Percentiles rank a stretch among this genome's conserved stretches.
Conservation (phyloP, 805 yeast genomes). For the Saccharomycopsis sp. region DNA sequence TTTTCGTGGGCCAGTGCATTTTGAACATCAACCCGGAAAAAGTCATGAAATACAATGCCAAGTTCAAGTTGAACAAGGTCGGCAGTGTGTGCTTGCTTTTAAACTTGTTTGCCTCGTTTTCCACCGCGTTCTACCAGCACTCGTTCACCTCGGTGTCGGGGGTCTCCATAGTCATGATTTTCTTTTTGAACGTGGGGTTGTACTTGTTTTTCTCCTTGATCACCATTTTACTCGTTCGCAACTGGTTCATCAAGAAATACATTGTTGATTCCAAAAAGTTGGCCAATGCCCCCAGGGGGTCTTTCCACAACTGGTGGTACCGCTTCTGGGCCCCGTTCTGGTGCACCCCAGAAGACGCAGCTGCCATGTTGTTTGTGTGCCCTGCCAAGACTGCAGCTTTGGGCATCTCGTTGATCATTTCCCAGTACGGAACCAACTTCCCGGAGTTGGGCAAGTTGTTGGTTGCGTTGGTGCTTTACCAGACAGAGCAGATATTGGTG, state of each 20-base stretch:
- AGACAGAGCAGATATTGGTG: conserved; percentile 76
- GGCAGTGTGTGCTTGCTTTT: conserved; percentile 73
- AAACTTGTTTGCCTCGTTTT: conserved; percentile 71
- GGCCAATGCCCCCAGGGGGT: too few relatives aligned
- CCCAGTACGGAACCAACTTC: conserved; percentile 63
- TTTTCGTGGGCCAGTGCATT: conserved; percentile 79
- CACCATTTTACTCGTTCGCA: conserved; percentile 49
- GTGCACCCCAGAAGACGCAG: conserved; percentile 62
- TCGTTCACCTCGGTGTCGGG: conserved; percentile 68
- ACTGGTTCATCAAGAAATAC: conserved; percentile 9
- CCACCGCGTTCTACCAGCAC: conserved; percentile 77
- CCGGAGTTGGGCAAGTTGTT: conserved; percentile 59
- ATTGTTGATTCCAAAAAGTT: conserved; percentile 3
- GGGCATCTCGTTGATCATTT: conserved; percentile 75
- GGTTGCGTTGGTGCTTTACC: conserved; percentile 79
- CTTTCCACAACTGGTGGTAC: too few relatives aligned
- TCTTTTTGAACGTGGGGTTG: conserved; percentile 75
- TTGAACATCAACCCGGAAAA: conserved; percentile 64
- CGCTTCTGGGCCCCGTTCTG: conserved; percentile 52
- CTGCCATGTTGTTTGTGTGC: conserved; percentile 76
- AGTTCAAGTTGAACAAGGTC: conserved; percentile 56
- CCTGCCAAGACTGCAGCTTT: conserved; percentile 92
- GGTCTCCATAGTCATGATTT: conserved; percentile 62
- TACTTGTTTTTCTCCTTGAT: conserved; percentile 67
- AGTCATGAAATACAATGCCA: conserved; percentile 49